Percentiles rank a stretch among this genome's conserved stretches.
Conservation (phyloP, 768 basidiomycete species). For the Kwoniella heveanensis region DNA sequence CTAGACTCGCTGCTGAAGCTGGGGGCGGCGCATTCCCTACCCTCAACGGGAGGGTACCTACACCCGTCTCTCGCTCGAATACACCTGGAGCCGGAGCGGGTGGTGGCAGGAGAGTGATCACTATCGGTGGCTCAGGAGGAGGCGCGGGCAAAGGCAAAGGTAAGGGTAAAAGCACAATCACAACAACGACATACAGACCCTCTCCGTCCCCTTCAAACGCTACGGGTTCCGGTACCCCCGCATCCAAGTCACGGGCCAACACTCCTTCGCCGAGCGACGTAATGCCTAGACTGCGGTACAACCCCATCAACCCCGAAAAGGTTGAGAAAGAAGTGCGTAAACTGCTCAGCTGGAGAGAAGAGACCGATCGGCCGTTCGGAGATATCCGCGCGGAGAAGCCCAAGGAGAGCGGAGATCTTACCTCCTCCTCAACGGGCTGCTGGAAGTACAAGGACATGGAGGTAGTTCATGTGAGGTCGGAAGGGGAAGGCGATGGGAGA, state of each 20-base stretch:
- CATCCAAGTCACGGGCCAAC: constrained; percentile 4
- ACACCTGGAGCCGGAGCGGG: neutral
- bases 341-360: constrained; percentile 38
- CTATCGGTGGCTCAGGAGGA: constrained; percentile 27
- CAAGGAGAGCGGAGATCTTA: constrained; percentile 19
- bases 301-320: constrained; percentile 28
- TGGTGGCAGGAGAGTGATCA: constrained; percentile 43
- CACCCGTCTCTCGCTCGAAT: neutral
- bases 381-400: constrained; percentile 31
- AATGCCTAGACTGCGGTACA: constrained; percentile 28
- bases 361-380: constrained; percentile 45
- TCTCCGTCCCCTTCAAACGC: constrained; percentile 11
- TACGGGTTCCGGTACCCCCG: constrained; percentile 5
- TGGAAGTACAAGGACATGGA: constrained; percentile 39
- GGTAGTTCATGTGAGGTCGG: constrained; percentile 28
- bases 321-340: constrained; percentile 43
- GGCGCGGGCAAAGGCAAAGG: constrained; percentile 34
- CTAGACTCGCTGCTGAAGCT: constrained; percentile 33
- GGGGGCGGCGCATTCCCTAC: constrained; percentile 52
- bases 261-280: constrained; percentile 32
- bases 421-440: neutral
- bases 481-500: constrained; percentile 34
- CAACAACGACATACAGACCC: constrained; percentile 41
- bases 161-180: constrained; percentile 43
- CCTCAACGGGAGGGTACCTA: constrained; percentile 3